phyloP scores from a whole-genome alignment of 306 rosid species.

The Sphenostylis stenocarpa region DNA sequence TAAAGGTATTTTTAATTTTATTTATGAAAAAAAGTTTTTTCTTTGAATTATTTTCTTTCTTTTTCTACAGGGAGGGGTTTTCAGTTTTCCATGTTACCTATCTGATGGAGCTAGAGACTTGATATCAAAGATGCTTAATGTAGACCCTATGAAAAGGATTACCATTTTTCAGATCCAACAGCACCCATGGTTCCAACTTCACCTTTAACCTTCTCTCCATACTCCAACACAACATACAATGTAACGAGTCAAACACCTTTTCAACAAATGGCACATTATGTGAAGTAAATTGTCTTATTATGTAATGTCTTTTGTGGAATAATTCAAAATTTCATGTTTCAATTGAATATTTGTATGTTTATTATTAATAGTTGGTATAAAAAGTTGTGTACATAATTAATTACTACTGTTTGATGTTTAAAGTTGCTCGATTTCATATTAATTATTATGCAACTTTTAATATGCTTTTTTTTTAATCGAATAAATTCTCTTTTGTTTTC shows the following conservation, averaged over 20 bases:
- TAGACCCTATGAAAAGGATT: slow-evolving; percentile 84
- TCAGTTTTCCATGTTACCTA: slow-evolving; percentile 82
- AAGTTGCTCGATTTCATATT: too few species aligned
- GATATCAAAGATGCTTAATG: slow-evolving; percentile 83
- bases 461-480: too few species aligned
- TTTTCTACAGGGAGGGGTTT: slow-evolving; percentile 74
- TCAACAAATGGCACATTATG: background rate
- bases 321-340: background rate
- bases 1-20: slow-evolving; percentile 48
- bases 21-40: slow-evolving; percentile 1
- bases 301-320: background rate
- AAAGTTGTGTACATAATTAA: background rate
- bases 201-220: slow-evolving; percentile 79
- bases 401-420: background rate
- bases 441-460: too few species aligned
- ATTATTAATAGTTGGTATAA: too few species aligned
- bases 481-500: too few species aligned
- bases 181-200: slow-evolving; percentile 88
- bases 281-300: background rate
- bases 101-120: slow-evolving; percentile 84
- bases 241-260: slow-evolving; percentile 3
- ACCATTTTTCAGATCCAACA: slow-evolving; percentile 89
- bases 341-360: background rate
- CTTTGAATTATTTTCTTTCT: background rate
- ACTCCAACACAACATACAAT: slow-evolving; percentile 74